Evolutionary conservation across 345 rosid genomes (phyloP), one percentile per base, ranked within the genome.

Genomic region (Bruguiera sexangula): DNA sequence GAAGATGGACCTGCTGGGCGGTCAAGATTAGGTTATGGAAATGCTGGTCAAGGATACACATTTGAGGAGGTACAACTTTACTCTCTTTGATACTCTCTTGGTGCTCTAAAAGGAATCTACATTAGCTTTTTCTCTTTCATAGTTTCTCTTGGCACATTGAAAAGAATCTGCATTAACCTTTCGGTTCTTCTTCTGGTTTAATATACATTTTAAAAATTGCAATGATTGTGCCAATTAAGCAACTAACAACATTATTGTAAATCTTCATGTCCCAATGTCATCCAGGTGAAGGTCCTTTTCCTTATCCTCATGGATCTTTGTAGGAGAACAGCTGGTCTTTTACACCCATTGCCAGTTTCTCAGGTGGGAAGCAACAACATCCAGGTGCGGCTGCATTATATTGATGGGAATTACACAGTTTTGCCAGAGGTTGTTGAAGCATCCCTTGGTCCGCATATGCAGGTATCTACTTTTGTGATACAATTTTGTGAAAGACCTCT

Each of bases 381-480:
- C 76, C 99, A 87, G 79, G 98, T 96, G 82, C 91, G 98, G 79
- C 78, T 96, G 81, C 99, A 96, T 77, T 96, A 92, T 73, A 96
- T 96, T 67, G 96, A 96, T 73, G 99, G 98, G 65, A 92, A 90
- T 68, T 90, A 96, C 77, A 96, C 97, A 19, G 98, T 96, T 58
- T 85, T 96, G 82, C 98, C 98, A 0, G 99, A 96, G 85, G 99
- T 92, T 68, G 99, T 96, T 70, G 98, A 92, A 87, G 99, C 98
- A 58, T 92, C 99, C 27, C 94, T 96, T 60, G 98, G 97, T 68
- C 99, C 99, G 16, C 97, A 96, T 78, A 92, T 96, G 97, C 99
- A 96, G 98, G 99, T 92, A 85, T 52, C 32, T 13, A 66, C 65
- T 27, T 46, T 39, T 39, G 3, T 18, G 19, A 22, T 65, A 3